Evolutionary conservation across 116 monocot genomes (phyloP).

Genomic region (Posidonia oceanica): DNA sequence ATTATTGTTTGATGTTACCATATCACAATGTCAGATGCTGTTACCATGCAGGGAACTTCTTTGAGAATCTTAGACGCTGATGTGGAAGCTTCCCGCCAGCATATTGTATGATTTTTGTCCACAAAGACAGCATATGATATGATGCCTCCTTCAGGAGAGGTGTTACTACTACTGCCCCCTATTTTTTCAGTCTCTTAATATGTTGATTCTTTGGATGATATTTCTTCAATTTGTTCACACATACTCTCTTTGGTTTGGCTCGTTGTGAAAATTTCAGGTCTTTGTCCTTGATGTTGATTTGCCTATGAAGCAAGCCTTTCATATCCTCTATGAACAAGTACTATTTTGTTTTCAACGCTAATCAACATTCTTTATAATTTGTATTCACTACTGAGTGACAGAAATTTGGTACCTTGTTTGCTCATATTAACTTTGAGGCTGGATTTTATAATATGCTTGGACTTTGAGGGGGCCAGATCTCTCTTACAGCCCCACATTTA

Average conservation of each 20-base stretch:
- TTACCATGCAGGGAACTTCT: slow-evolving; percentile 10
- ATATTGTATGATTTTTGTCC: slow-evolving; percentile 49
- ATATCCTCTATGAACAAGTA: slow-evolving; percentile 96
- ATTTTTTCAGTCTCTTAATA: neutral
- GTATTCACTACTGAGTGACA: too few relatives aligned
- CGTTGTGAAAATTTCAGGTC: slow-evolving; percentile 37
- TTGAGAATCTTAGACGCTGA: slow-evolving; percentile 39
- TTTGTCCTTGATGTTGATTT: slow-evolving; percentile 86
- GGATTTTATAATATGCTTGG: too few relatives aligned
- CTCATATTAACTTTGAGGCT: too few relatives aligned
- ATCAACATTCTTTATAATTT: too few relatives aligned
- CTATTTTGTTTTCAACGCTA: neutral
- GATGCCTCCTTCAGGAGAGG: slow-evolving; percentile 82
- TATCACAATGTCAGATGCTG: slow-evolving; percentile 36
- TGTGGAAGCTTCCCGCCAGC: slow-evolving; percentile 39
- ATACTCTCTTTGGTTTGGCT: neutral
- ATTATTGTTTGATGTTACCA: neutral
- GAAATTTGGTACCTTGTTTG: too few relatives aligned
- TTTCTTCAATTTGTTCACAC: too few relatives aligned
- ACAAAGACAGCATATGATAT: slow-evolving; percentile 56
- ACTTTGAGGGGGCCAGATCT: too few relatives aligned
- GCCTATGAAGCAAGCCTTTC: slow-evolving; percentile 98
- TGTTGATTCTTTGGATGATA: too few relatives aligned
- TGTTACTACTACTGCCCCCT: slow-evolving; percentile 9
- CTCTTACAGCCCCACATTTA: too few relatives aligned